Base-by-base conservation (phyloP, 2,329 filamentous ascomycete species). In the Penicillium digitatum region DNA sequence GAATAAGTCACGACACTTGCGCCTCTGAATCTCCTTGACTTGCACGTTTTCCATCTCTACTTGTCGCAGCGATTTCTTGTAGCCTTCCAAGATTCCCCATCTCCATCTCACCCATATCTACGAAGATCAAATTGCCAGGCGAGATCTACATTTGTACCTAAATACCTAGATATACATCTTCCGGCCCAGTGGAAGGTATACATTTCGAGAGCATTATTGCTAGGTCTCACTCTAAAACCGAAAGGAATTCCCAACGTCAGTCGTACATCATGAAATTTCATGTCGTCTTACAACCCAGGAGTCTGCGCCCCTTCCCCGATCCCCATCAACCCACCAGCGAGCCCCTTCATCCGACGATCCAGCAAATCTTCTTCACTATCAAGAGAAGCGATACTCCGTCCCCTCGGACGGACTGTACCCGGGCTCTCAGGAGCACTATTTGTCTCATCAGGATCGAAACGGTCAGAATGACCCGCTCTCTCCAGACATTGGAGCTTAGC, bases 321-420 rank as follows among this genome's bases (percentile, higher is more conserved):
- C 5, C 79, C 79, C 66, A 80, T 81, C 69, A 83, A 72, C 34
- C 78, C 76, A 11, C 79, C 78, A 18, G 78, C 78, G 52, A 83
- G 66, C 1, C 80, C 81, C 56, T 79, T 74, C 81, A 84, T 84
- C 34, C 81, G 72, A 35, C 81, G 70, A 34, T 79, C 79, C 22
- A 84, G 66, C 34, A 84, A 64, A 71, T 84, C 82, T 60, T 83
- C 81, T 57, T 81, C 78, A 57, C 81, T 83, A 5, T 78, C 79
- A 55, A 84, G 66, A 57, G 79, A 81, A 31, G 77, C 73, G 58
- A 81, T 72, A 63, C 80, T 82, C 50, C 76, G 74, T 31, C 76
- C 62, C 12, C 68, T 58, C 3, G 63, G 60, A 18, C 60, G 62
- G n/a, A 61, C 43, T 5, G 48, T 49, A 6, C 59, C 47, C 3